phyloP scores from a whole-genome alignment of 2,329 filamentous ascomycete species.

The Penicillium nordicum region DNA sequence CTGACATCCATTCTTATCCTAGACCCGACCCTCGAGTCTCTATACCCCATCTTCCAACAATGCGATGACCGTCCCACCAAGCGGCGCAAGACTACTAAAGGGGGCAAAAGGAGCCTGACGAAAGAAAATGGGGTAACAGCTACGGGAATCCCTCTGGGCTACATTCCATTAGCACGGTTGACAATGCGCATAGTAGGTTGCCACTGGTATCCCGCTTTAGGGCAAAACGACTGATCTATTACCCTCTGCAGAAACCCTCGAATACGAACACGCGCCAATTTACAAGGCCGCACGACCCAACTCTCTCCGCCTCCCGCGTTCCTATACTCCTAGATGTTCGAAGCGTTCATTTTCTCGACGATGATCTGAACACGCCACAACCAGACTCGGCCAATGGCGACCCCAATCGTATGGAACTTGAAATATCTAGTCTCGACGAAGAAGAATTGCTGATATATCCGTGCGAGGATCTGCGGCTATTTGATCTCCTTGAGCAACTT shows the following conservation, averaged over 20 bases:
- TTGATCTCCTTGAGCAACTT: constrained; percentile 25
- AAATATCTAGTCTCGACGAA: constrained; percentile 11
- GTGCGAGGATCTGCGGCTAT: constrained; percentile 14
- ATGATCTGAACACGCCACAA: background rate
- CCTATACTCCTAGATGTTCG: constrained; percentile 23
- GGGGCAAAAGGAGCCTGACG: constrained; percentile 17
- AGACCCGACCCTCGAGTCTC: constrained; percentile 24
- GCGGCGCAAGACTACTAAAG: constrained; percentile 31
- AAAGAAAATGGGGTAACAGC: constrained; percentile 15
- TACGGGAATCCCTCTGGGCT: constrained; percentile 24
- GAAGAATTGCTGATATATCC: constrained; percentile 20
- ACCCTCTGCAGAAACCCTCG: constrained; percentile 20
- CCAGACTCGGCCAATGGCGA: background rate
- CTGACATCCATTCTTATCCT: constrained; percentile 8
- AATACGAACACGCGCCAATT: background rate
- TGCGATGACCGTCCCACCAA: constrained; percentile 27
- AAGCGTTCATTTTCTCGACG: background rate
- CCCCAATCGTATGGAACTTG: constrained; percentile 23
- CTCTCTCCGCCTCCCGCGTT: constrained; percentile 1
- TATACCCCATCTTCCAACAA: constrained; percentile 25
- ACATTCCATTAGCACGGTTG: constrained; percentile 34
- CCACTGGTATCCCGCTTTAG: background rate
- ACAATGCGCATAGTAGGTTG: constrained; percentile 31
- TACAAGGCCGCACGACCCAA: background rate
- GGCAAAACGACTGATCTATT: constrained; percentile 7